Conservation (phyloP, 148 eudicot species). For the Bassia scoparia region DNA sequence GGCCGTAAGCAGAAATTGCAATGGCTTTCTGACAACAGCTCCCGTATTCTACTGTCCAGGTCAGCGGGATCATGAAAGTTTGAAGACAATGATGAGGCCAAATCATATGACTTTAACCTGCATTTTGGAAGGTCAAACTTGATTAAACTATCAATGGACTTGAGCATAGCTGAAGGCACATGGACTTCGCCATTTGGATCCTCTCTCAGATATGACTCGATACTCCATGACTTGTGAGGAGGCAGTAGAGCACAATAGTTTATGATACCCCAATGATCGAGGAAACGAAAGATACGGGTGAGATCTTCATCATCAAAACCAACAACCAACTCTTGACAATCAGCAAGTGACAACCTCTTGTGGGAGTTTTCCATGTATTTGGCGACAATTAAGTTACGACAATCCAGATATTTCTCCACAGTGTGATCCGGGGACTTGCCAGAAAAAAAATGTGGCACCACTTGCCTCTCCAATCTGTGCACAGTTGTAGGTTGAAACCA, state of each 20-base stretch:
- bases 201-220: conserved; percentile 55
- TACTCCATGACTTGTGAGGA: conserved; percentile 38
- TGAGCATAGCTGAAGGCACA: conserved; percentile 76
- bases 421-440: conserved; percentile 73
- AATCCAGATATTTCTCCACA: conserved; percentile 78
- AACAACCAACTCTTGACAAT: conserved; percentile 53
- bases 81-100: conserved; percentile 47
- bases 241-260: conserved; percentile 64
- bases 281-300: conserved; percentile 73
- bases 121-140: conserved; percentile 83
- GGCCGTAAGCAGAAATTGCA: conserved; percentile 70
- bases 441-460: conserved; percentile 83
- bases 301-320: conserved; percentile 62
- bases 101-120: conserved; percentile 54
- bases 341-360: conserved; percentile 53
- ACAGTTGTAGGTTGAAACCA: conserved; percentile 85
- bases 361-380: conserved; percentile 75
- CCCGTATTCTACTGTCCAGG: conserved; percentile 65
- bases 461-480: conserved; percentile 84
- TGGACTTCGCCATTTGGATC: conserved; percentile 72
- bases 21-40: conserved; percentile 57
- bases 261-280: conserved; percentile 93
- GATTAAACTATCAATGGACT: conserved; percentile 84
- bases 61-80: conserved; percentile 46
- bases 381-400: conserved; percentile 64